These are phyloP conservation scores for Phytopythium aichiense DNA, from an alignment of 352 stramenopile genomes.

Conservation along the genomic window DNA sequence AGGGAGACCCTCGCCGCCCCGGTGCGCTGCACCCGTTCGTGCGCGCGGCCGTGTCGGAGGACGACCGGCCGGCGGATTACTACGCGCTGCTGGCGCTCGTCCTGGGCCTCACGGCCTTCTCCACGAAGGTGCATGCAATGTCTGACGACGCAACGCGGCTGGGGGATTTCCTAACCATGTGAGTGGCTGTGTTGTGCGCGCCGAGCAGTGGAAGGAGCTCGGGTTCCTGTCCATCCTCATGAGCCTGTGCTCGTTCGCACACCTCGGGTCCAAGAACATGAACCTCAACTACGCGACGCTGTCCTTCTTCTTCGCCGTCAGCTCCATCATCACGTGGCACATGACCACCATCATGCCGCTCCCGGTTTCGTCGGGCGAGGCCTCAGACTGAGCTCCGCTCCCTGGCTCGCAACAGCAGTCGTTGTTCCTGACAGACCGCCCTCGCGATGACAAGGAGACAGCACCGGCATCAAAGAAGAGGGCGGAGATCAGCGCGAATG, in stretches of 20 bases:
- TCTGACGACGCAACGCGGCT: neutral
- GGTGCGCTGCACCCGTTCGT: conserved; percentile 68
- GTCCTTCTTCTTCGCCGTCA: conserved; percentile 75
- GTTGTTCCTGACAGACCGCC: neutral
- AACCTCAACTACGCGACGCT: conserved; percentile 66
- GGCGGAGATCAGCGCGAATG: neutral
- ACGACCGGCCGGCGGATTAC: conserved; percentile 38
- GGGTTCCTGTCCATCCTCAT: conserved; percentile 66
- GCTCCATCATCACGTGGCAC: conserved; percentile 61
- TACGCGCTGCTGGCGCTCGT: conserved; percentile 70
- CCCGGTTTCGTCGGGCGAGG: conserved; percentile 1
- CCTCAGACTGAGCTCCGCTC: neutral
- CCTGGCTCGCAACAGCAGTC: neutral
- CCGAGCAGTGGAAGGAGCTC: conserved; percentile 51
- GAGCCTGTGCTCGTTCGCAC: conserved; percentile 59
- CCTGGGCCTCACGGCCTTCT: conserved; percentile 53
- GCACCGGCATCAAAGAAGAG: neutral
- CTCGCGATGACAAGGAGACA: neutral
- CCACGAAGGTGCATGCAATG: conserved; percentile 40
- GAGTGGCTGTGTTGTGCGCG: neutral
- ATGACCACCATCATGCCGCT: conserved; percentile 28
- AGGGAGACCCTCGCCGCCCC: conserved; percentile 59
- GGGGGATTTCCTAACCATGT: neutral
- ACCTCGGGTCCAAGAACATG: conserved; percentile 50
- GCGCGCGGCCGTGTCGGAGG: conserved; percentile 39